phyloP scores from a whole-genome alignment of 345 rosid genomes.

The Firmiana major region DNA sequence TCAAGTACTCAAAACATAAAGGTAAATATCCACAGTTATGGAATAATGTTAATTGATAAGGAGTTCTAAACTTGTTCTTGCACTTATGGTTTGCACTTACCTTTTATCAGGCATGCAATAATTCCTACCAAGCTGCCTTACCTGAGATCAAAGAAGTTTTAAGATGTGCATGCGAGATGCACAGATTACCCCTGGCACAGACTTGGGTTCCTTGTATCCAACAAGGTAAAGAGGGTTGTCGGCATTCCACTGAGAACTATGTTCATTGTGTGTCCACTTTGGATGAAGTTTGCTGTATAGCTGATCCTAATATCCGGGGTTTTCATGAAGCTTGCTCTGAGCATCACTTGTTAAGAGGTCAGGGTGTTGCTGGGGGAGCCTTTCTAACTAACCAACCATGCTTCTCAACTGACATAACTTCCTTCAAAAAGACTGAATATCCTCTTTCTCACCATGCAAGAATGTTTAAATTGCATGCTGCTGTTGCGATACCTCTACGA shows the following conservation, averaged over 20 bases:
- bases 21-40: conserved; percentile 40
- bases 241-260: conserved; percentile 76
- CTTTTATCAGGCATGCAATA: conserved; percentile 43
- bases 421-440: conserved; percentile 54
- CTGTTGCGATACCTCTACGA: conserved; percentile 80
- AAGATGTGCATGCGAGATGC: conserved; percentile 68
- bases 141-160: conserved; percentile 75
- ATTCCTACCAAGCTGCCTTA: conserved; percentile 63
- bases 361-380: conserved; percentile 84
- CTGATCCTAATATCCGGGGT: conserved; percentile 44
- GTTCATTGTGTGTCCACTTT: conserved; percentile 69
- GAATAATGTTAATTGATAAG: conserved; percentile 1
- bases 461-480: conserved; percentile 66
- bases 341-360: conserved; percentile 87
- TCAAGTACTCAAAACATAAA: conserved; percentile 31
- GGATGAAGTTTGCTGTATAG: conserved; percentile 65
- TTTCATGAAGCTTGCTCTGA: conserved; percentile 94
- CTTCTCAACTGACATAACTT: conserved; percentile 67
- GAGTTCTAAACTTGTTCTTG: not conserved
- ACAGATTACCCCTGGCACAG: conserved; percentile 75
- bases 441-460: conserved; percentile 94
- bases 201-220: conserved; percentile 77
- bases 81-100: conserved; percentile 12
- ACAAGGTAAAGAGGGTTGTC: conserved; percentile 75
- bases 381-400: conserved; percentile 86